These are phyloP conservation scores for Trichophyton schoenleinii DNA, from an alignment of 2,329 filamentous ascomycete genomes.

Conservation along the genomic window DNA sequence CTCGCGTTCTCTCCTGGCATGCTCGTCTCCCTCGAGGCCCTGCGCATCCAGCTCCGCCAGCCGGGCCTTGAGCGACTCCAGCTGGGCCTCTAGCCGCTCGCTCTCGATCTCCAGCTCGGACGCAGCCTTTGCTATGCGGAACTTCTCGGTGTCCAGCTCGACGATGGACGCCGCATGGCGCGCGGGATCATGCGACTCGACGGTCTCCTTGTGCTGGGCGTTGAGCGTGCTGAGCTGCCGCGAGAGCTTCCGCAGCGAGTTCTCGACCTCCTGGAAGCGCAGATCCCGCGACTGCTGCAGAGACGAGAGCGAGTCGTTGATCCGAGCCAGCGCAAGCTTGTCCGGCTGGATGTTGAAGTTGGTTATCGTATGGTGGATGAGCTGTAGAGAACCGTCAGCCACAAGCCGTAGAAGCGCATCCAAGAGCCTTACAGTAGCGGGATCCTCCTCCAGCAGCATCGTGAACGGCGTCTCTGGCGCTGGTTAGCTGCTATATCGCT, in stretches of 20 bases:
- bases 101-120: conserved; percentile 85
- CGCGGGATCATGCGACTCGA: conserved; percentile 60
- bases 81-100: conserved; percentile 72
- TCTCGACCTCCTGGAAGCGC: conserved; percentile 58
- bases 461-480: conserved; percentile 27
- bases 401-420: not conserved
- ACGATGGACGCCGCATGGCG: conserved; percentile 76
- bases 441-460: conserved; percentile 92
- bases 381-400: conserved; percentile 36
- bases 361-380: conserved; percentile 79
- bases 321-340: conserved; percentile 68
- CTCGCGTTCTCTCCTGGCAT: conserved; percentile 39
- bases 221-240: conserved; percentile 64
- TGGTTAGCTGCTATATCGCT: not conserved
- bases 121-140: conserved; percentile 82
- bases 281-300: conserved; percentile 75
- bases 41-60: conserved; percentile 76
- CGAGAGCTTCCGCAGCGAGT: conserved; percentile 56
- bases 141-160: conserved; percentile 82
- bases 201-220: conserved; percentile 64
- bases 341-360: conserved; percentile 94
- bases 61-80: conserved; percentile 60
- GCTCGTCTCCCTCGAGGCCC: conserved; percentile 61
- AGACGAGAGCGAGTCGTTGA: conserved; percentile 68
- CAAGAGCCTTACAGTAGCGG: conserved; percentile 54